Base-by-base conservation (phyloP, 2,329 filamentous ascomycete species). In the Colletotrichum sp. region DNA sequence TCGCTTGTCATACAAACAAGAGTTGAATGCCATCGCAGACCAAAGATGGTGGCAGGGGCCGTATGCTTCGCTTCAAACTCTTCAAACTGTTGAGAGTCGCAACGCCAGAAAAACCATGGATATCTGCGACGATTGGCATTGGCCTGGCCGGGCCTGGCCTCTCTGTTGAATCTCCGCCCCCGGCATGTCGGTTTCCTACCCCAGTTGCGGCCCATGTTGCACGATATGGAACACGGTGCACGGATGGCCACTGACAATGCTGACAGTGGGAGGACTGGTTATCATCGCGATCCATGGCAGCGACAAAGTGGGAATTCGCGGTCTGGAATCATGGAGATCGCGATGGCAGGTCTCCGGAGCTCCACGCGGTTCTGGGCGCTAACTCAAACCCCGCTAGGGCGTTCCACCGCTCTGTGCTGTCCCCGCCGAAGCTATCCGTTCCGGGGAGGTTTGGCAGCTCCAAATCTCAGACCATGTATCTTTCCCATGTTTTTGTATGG, bases 401-500 rank as follows among this genome's bases (percentile, higher is more conserved):
- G 14, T 16, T 21, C 57, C 34, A 48, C 32, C 30, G 39, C 63
- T 26, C 28, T 34, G 43, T 36, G 64, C 57, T 68, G 69, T 26
- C 73, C 73, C 73, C 73, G 57, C 70, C 73, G 30, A 67, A 73
- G 70, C 73, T 72, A 68, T 72, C 73, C 73, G 73, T 71, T 72
- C 64, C 55, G 55, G 73, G 63, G n/a, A n/a, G 26, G 34, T n/a
- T 32, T 61, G 67, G 68, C 68, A 63, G 71, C 71, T 64, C 24
- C 57, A 70, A 39, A 64, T 6, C 39, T 55, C 30, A 21, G 28
- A 28, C 13, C 24, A 68, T 55, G 73, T 75, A 63, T 52, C 63
- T 72, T 66, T 73, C 73, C 43, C 73, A 68, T 68, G n/a, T 55
- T 63, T 32, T 55, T 64, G 39, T 28, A n/a, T 13, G 43, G 9